Base-by-base conservation (phyloP, 1,139 yeast genomes). In the Geotrichum klebahnii region DNA sequence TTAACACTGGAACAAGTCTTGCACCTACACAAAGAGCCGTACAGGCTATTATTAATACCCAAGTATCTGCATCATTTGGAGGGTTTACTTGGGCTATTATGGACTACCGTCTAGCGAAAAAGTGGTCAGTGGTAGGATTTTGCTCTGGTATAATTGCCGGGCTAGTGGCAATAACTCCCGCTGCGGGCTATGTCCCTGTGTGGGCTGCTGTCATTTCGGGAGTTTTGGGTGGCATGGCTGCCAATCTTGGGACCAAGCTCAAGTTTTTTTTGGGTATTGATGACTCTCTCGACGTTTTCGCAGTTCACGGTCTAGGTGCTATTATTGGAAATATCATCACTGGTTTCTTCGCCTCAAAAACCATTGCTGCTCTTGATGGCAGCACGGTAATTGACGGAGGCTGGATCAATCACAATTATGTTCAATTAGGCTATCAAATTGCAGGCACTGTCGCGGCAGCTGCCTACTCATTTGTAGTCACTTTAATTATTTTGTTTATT, bases 1-100 rank as follows among this genome's bases (percentile, higher is more conserved):
- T 88, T 74, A 88, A 88, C 64, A 89, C 95, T 12, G 88, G 89
- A 41, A 81, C 94, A 5, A 81, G 90, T 54, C 75, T 78, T 28
- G 76, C 77, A 46, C 83, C 84, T 54, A 70, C 79, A 61, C 58
- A 71, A 46, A 66, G 69, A 53, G 73, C 79, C 1, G 66, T 73
- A 61, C 77, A 69, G 62, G 63, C 70, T 2, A 53, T 66, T 50
- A 38, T 64, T 31, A 67, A 66, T 49, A 64, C 71, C 2, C 60
- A 65, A 44, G 41, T 65, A 2, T 57, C 67, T 2, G 71, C 69
- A 0, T 58, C 67, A 5, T 53, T 58, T 38, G 70, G 68, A 5
- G 70, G 69, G 1, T 42, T 67, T 29, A 56, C 65, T 9, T 67
- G 70, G 70, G 59, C 64, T 49, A 35, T 63, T 8, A 50, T 67